Evolutionary conservation across 1,139 yeast genomes (phyloP).

Genomic region (Candida mesenterica): DNA sequence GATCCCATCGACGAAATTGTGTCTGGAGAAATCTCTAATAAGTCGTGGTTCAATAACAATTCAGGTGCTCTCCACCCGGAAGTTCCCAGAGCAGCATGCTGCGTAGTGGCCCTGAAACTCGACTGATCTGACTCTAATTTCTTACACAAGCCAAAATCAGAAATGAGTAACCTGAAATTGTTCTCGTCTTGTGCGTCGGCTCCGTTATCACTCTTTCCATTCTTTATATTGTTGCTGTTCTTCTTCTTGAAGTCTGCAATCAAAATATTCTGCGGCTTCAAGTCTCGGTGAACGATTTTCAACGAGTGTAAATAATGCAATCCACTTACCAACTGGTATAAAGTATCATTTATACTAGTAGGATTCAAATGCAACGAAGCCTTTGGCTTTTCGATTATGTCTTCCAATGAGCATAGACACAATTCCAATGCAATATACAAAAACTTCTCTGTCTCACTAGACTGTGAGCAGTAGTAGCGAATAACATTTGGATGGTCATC

Average conservation of each 20-base stretch:
- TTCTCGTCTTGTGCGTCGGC: conserved; percentile 12
- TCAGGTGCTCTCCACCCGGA: conserved; percentile 99
- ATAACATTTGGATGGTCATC: conserved; percentile 97
- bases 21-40: conserved; percentile 41
- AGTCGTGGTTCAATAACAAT: conserved; percentile 51
- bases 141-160: conserved; percentile 95
- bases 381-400: conserved; percentile 61
- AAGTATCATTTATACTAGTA: conserved; percentile 45
- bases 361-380: conserved; percentile 18
- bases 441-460: conserved; percentile 68
- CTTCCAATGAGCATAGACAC: conserved; percentile 87
- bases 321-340: conserved; percentile 82
- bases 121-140: conserved; percentile 89
- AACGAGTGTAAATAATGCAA: conserved; percentile 82
- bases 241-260: conserved; percentile 65
- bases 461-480: conserved; percentile 88
- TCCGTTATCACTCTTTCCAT: conserved; percentile 12
- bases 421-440: conserved; percentile 90
- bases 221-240: conserved; percentile 12
- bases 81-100: conserved; percentile 89
- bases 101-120: conserved; percentile 87
- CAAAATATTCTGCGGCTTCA: conserved; percentile 92
- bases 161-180: conserved; percentile 66
- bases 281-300: conserved; percentile 92
- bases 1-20: conserved; percentile 38